Base-by-base conservation (phyloP, 2,329 filamentous ascomycete genomes). In the Gaeumannomyces tritici region DNA sequence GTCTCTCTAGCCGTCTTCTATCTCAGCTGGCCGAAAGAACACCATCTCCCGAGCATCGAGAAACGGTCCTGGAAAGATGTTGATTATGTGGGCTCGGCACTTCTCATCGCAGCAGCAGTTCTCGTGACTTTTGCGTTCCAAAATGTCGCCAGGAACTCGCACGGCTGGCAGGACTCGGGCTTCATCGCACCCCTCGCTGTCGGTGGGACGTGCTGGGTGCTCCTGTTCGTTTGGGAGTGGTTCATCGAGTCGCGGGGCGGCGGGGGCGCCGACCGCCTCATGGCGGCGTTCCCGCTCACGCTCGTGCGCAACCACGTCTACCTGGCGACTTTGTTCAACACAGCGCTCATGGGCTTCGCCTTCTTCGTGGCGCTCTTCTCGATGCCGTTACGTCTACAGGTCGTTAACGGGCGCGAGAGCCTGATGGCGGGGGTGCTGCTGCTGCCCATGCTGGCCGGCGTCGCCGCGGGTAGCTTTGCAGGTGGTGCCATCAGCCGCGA, bases 81-180 rank as follows among this genome's bases (percentile, higher is more conserved):
- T 54, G 84, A 87, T 66, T 76, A 80, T 61, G 55, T 81, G 4
- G 83, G 83, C 13, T 81, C 81, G 0, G 65, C 80, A n/a, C 73
- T 86, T 27, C 71, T 84, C 15, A 76, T 86, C 11, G 73, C 79
- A 3, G 79, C 81, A 1, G 78, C 83, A 0, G 78, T 83, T 0
- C 75, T 86, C 2, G 74, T 85, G 5, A 80, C 85, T 0, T 85
- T 84, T 66, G 74, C 83, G 1, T 84, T 87, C 62, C 83, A 87
- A 66, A 79, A 79, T 65, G 77, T 77, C 3, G 78, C 79, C 1
- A 69, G 71, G 0, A 65, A 72, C 3, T 63, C 65, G 0, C 64
- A 73, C n/a, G 67, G 72, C 54, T 86, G 82, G 82, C 64, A 64
- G 6, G 67, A 70, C 9, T 71, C 73, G 9, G 62, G 74, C 21